A percentile compares a stretch with the other conserved stretches of the same genome.
Evolutionary conservation across 345 rosid genomes (phyloP).

Genomic region (Brassica incana): DNA sequence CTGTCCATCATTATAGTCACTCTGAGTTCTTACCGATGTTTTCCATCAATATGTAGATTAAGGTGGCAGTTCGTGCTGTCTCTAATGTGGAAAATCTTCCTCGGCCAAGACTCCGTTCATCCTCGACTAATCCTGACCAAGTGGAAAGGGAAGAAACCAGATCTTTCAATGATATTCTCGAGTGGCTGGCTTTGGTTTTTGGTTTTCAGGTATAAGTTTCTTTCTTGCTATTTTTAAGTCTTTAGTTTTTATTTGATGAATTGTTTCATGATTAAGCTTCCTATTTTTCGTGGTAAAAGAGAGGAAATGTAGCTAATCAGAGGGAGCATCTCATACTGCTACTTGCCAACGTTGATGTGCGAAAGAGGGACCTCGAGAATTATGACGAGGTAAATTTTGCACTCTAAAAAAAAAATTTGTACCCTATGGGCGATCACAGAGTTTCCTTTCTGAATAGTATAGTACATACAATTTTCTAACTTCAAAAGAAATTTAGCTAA

Average conservation of each 20-base stretch:
- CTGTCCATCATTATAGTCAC: conserved; percentile 11
- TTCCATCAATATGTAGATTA: conserved; percentile 53
- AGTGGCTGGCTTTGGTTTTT: conserved; percentile 89
- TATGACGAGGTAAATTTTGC: conserved; percentile 49
- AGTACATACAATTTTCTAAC: conserved; percentile 36
- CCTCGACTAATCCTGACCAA: conserved; percentile 33
- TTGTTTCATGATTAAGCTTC: conserved; percentile 9
- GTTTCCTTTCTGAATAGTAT: conserved; percentile 1
- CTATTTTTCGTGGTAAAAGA: conserved; percentile 46
- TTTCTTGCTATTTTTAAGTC: conserved; percentile 1
- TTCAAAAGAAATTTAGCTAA: conserved; percentile 57
- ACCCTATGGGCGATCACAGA: not conserved
- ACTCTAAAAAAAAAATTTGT: not conserved
- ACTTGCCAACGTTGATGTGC: conserved; percentile 81
- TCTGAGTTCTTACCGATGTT: conserved; percentile 16
- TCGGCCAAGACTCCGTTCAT: conserved; percentile 36
- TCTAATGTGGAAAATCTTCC: conserved; percentile 68
- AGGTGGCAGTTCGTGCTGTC: conserved; percentile 71
- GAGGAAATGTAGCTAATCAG: conserved; percentile 99
- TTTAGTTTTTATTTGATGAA: not conserved
- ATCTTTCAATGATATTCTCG: conserved; percentile 64
- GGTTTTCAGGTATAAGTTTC: conserved; percentile 88
- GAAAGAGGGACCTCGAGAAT: conserved; percentile 47
- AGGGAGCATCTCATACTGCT: conserved; percentile 94
- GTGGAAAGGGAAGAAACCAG: conserved; percentile 45